Conservation (phyloP, 345 rosid species). For the Hypericum perforatum region DNA sequence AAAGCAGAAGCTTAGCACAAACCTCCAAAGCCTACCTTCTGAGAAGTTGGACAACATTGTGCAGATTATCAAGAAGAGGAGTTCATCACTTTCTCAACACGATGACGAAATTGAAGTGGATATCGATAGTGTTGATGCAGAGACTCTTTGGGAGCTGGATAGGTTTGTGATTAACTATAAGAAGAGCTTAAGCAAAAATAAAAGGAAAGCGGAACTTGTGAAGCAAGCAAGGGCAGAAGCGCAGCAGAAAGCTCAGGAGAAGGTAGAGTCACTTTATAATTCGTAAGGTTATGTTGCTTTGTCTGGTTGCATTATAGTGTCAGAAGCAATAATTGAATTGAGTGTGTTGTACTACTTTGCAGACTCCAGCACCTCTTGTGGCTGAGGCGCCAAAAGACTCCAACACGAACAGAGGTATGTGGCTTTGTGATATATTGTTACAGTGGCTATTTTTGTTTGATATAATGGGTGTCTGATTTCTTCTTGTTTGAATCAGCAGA, state of each 20-base stretch:
- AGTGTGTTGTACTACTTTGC: slow-evolving; percentile 11
- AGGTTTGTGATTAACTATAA: slow-evolving; percentile 92
- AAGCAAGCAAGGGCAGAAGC: slow-evolving; percentile 69
- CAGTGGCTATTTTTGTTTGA: slow-evolving; percentile 1
- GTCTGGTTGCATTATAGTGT: neutral
- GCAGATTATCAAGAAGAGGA: slow-evolving; percentile 88
- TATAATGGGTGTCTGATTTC: slow-evolving; percentile 9
- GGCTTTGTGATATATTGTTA: neutral
- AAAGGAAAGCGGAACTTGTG: slow-evolving; percentile 92
- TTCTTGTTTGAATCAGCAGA: slow-evolving; percentile 24
- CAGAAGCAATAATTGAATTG: slow-evolving; percentile 1
- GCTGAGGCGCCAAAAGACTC: slow-evolving; percentile 44
- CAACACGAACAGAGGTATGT: slow-evolving; percentile 39
- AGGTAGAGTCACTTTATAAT: slow-evolving; percentile 29
- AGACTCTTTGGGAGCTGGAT: slow-evolving; percentile 98
- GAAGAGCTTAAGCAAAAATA: slow-evolving; percentile 91
- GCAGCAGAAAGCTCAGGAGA: slow-evolving; percentile 41
- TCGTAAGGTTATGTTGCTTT: neutral
- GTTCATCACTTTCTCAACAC: slow-evolving; percentile 59
- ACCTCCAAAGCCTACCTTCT: slow-evolving; percentile 75
- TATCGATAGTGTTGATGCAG: slow-evolving; percentile 91
- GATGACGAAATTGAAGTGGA: slow-evolving; percentile 98
- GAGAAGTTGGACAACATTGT: slow-evolving; percentile 93
- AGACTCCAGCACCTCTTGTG: slow-evolving; percentile 40
- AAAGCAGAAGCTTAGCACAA: slow-evolving; percentile 92